Base-by-base conservation (phyloP, 108 stramenopile genomes). In the Thalassiosira profunda region DNA sequence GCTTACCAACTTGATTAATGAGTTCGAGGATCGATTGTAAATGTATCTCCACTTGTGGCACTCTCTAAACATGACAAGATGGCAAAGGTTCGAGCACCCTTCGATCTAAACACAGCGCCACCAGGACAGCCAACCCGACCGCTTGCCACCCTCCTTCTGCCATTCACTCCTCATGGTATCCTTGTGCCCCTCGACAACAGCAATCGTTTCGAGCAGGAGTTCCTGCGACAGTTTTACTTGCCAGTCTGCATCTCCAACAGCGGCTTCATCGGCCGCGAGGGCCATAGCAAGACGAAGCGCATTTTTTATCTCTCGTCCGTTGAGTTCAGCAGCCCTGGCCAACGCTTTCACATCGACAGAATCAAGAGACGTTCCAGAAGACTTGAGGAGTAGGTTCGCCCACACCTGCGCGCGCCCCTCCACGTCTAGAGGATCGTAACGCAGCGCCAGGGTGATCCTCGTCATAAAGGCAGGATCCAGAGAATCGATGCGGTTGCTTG, bases 261-360 rank as follows among this genome's bases (percentile, higher is more conserved):
- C n/a, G n/a, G n/a, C n/a, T 15, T 89, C 78, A 40, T 89, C 83
- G 0, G 77, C 55, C n/a, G 90, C 87, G 25, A 91, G 51, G 5
- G 90, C 87, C 59, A 84, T 68, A 6, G 86, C 84, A 26, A 90
- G 33, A 53, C 84, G 86, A 37, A 90, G 51, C 0, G 83, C 79
- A 62, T 87, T 90, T 57, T 90, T 90, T 58, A 90, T 87, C 57
- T 90, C 83, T 33, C 89, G 80, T 5, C 89, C 89, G 58, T 87
- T 90, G 24, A 87, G 61, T n/a, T n/a, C n/a, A 26, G 23, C n/a
- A 2, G 35, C 24, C 38, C 69, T 56, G 26, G 89, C 79, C 49
- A 90, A 67, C n/a, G 72, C 56, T 9, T 57, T 58, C 44, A 80
- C 21, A 55, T 86, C 72, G 34, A 86, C 31, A 10, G 44, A 15